These are phyloP conservation scores for Penicillium hesseltinei DNA, from an alignment of 2,329 filamentous ascomycete species.

Conservation along the genomic window DNA sequence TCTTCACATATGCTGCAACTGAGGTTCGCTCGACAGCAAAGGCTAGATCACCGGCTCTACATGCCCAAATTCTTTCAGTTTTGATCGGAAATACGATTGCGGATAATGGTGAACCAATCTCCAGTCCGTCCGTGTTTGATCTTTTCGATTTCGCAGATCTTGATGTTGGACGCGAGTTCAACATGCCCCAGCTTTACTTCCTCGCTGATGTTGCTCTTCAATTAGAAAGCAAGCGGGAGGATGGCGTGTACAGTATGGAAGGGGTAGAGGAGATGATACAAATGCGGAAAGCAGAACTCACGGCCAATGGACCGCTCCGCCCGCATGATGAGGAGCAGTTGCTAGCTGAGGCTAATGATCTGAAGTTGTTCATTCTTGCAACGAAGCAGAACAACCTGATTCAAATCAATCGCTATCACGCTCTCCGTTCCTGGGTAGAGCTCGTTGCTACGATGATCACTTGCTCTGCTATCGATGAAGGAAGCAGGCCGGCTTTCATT, in stretches of 20 bases:
- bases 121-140: slow-evolving; percentile 79
- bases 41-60: slow-evolving; percentile 66
- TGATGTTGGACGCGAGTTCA: slow-evolving; percentile 48
- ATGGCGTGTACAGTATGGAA: slow-evolving; percentile 63
- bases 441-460: slow-evolving; percentile 80
- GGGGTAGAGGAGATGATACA: slow-evolving; percentile 71
- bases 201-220: slow-evolving; percentile 68
- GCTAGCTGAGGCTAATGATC: slow-evolving; percentile 36
- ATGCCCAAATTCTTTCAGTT: slow-evolving; percentile 63
- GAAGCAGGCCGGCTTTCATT: slow-evolving; percentile 72
- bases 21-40: slow-evolving; percentile 78
- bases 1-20: slow-evolving; percentile 79
- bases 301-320: slow-evolving; percentile 46
- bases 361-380: slow-evolving; percentile 41
- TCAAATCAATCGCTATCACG: slow-evolving; percentile 55
- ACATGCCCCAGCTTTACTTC: slow-evolving; percentile 56
- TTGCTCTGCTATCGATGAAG: slow-evolving; percentile 73
- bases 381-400: slow-evolving; percentile 43
- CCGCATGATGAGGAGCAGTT: slow-evolving; percentile 44
- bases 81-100: slow-evolving; percentile 72
- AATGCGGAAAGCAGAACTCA: slow-evolving; percentile 47
- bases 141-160: slow-evolving; percentile 86
- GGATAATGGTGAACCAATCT: slow-evolving; percentile 62
- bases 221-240: slow-evolving; percentile 56
- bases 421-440: slow-evolving; percentile 80